phyloP scores from a whole-genome alignment of 345 rosid genomes.

The Aegle marmelos region DNA sequence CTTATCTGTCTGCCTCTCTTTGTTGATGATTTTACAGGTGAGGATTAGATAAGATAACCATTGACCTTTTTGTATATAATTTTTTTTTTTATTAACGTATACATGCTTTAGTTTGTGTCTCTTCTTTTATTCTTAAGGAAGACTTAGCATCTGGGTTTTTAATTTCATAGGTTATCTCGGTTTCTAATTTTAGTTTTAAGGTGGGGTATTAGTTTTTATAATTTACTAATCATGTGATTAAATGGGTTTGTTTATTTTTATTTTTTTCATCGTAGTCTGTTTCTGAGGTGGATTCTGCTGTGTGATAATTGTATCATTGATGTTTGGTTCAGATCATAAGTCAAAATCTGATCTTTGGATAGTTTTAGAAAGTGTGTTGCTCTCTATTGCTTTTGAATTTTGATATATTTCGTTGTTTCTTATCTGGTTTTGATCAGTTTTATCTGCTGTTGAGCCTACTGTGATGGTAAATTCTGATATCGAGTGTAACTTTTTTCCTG shows the following conservation, averaged over 20 bases:
- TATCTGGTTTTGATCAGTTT: not conserved
- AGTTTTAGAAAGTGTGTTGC: slow-evolving; percentile 13
- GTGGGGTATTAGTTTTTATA: not conserved
- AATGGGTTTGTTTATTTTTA: not conserved
- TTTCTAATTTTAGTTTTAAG: slow-evolving; percentile 11
- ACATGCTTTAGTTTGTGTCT: not conserved
- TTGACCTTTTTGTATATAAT: not conserved
- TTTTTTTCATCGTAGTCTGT: not conserved
- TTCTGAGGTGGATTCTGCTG: not conserved
- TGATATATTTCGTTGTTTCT: not conserved
- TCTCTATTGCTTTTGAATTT: slow-evolving; percentile 2
- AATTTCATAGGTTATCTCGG: slow-evolving; percentile 13
- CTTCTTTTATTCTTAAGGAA: slow-evolving; percentile 24
- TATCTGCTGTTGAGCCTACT: not conserved
- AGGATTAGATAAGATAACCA: not conserved
- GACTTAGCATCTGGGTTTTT: slow-evolving; percentile 16
- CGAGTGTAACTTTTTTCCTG: not conserved
- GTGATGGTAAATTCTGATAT: not conserved
- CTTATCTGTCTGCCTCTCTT: slow-evolving; percentile 5
- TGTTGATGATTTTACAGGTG: slow-evolving; percentile 11
- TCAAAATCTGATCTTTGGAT: not conserved
- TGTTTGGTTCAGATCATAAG: slow-evolving; percentile 7
- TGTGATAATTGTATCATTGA: not conserved
- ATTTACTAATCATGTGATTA: not conserved
- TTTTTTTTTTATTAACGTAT: slow-evolving; percentile 13